phyloP scores from a whole-genome alignment of 345 rosid species.

The Ceriops tagal region DNA sequence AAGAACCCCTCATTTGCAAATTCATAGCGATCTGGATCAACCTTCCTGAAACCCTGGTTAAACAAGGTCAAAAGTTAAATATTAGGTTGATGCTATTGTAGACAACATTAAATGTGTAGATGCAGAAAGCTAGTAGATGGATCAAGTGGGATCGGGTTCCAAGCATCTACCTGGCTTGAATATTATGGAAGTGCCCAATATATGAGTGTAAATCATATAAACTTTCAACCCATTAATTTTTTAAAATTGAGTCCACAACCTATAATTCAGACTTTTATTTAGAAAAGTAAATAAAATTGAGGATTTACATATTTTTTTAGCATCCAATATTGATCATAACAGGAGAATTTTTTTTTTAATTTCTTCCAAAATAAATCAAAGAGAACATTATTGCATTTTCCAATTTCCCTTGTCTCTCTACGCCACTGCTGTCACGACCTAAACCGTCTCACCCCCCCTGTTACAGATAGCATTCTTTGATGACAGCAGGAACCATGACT shows the following conservation, averaged over 20 bases:
- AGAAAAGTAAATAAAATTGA: neutral
- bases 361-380: neutral
- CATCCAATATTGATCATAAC: neutral
- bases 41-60: constrained; percentile 89
- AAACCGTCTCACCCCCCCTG: no score
- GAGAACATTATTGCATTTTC: no score
- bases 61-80: neutral
- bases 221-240: neutral
- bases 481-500: neutral
- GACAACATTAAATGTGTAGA: neutral
- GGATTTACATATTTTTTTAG: neutral
- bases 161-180: neutral
- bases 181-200: no score
- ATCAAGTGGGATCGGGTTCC: neutral
- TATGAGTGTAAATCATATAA: neutral
- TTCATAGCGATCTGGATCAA: constrained; percentile 92
- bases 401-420: no score
- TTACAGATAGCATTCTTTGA: neutral
- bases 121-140: neutral
- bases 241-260: neutral
- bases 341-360: neutral
- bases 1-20: constrained; percentile 90
- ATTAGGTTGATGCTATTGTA: neutral
- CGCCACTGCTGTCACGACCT: no score
- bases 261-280: neutral